Evolutionary conservation across 306 rosid species (phyloP).

Genomic region (Casuarina cunninghamiana): DNA sequence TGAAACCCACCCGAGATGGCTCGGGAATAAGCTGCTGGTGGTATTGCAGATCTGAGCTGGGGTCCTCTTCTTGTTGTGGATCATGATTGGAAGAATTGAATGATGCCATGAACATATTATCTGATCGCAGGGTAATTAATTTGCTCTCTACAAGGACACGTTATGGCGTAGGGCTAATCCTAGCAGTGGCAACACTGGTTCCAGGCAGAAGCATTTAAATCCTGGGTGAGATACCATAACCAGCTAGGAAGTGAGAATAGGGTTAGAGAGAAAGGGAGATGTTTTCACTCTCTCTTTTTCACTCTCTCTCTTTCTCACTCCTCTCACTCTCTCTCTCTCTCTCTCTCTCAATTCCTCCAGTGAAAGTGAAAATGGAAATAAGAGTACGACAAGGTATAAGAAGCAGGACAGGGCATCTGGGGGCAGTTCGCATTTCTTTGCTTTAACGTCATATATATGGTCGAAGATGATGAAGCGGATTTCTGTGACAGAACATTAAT

Average conservation of each 20-base stretch:
- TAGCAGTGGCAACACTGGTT: constrained; percentile 17
- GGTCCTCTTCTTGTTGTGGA: constrained; percentile 15
- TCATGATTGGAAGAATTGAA: constrained; percentile 34
- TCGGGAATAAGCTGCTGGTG: not conserved
- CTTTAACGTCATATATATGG: not conserved
- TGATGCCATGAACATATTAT: constrained; percentile 40
- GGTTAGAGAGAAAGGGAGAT: constrained; percentile 7
- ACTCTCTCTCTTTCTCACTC: not conserved
- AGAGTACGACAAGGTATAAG: not conserved
- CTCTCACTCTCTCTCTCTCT: not conserved
- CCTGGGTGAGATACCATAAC: constrained; percentile 17
- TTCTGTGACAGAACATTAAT: constrained; percentile 16
- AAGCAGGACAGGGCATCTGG: constrained; percentile 9
- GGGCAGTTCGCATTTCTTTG: not conserved
- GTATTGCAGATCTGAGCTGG: constrained; percentile 19
- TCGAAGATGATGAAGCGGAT: constrained; percentile 9
- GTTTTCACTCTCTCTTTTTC: not conserved
- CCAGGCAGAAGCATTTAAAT: constrained; percentile 20
- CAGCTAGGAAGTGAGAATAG: not conserved
- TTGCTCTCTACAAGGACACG: not conserved
- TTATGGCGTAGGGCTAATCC: not conserved
- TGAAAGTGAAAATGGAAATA: not conserved
- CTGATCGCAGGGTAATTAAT: not conserved
- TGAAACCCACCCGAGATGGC: not conserved
- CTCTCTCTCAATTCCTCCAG: not conserved